phyloP scores from a whole-genome alignment of 1,284 basidiomycete species.

The Boletus smithii region DNA sequence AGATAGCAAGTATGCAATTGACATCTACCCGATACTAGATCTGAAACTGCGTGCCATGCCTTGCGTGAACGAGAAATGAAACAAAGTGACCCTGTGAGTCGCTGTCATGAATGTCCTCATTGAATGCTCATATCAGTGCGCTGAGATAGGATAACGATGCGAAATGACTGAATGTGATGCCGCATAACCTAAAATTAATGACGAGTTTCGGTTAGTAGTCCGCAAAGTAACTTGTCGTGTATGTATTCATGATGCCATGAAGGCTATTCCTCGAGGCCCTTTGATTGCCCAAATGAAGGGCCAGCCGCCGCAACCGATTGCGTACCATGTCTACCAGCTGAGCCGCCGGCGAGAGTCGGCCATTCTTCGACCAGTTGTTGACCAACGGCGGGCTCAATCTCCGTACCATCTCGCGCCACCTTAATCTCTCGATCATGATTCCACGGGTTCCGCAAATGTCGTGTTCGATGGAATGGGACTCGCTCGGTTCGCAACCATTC shows the following conservation, averaged over 20 bases:
- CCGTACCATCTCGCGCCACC: conserved; percentile 89
- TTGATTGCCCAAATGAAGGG: not conserved
- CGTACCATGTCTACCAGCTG: conserved; percentile 6
- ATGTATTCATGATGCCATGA: not conserved
- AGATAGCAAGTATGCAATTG: too few relatives aligned
- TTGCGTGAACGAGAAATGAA: too few relatives aligned
- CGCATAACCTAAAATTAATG: too few relatives aligned
- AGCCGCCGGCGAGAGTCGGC: conserved; percentile 43
- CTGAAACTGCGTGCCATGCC: too few relatives aligned
- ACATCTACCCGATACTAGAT: too few relatives aligned
- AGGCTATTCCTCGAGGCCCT: not conserved
- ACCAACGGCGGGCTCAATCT: conserved; percentile 83
- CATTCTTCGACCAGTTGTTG: conserved; percentile 75
- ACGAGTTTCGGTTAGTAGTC: too few relatives aligned
- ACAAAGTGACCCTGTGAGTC: too few relatives aligned
- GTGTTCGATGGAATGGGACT: conserved; percentile 76
- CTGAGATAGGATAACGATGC: too few relatives aligned
- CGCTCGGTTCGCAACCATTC: conserved; percentile 79
- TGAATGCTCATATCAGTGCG: too few relatives aligned
- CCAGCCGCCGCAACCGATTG: conserved; percentile 4
- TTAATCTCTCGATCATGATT: conserved; percentile 90
- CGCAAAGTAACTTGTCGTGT: too few relatives aligned
- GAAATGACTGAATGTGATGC: too few relatives aligned
- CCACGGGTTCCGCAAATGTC: conserved; percentile 88
- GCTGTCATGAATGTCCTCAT: too few relatives aligned